Percentiles rank a stretch among this genome's conserved stretches.
Conservation (phyloP, 495 filamentous ascomycete genomes). For the Lophiostoma macrostomum region DNA sequence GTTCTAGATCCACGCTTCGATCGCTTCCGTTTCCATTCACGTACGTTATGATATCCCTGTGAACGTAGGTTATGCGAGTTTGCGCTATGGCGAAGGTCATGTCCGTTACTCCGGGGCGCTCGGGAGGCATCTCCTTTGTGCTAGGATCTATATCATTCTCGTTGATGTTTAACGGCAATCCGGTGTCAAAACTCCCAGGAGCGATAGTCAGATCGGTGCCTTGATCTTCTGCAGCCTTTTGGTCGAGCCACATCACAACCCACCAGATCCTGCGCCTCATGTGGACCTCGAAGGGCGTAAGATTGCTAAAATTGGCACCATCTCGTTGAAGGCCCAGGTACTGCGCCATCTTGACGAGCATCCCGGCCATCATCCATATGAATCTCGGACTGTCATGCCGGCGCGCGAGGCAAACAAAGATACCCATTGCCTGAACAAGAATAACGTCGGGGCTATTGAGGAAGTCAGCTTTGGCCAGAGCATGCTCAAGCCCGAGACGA, state of each 20-base stretch:
- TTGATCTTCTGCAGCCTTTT: slow-evolving; percentile 41
- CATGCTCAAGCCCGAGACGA: slow-evolving; percentile 53
- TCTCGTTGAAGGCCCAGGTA: slow-evolving; percentile 33
- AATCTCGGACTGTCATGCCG: slow-evolving; percentile 51
- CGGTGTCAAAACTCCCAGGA: slow-evolving; percentile 44
- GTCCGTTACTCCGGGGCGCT: slow-evolving; percentile 48
- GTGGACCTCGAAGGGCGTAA: slow-evolving; percentile 27
- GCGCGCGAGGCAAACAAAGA: slow-evolving; percentile 49
- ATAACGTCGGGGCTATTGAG: slow-evolving; percentile 40
- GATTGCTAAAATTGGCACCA: slow-evolving; percentile 16
- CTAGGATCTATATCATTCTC: slow-evolving; percentile 26
- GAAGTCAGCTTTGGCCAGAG: slow-evolving; percentile 55
- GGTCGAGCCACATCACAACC: slow-evolving; percentile 21
- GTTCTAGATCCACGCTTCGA: slow-evolving; percentile 40
- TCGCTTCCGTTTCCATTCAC: slow-evolving; percentile 40
- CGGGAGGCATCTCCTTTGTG: slow-evolving; percentile 33
- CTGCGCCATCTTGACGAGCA: slow-evolving; percentile 27
- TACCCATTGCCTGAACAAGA: slow-evolving; percentile 49
- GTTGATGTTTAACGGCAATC: slow-evolving; percentile 36
- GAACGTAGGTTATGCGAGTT: slow-evolving; percentile 38
- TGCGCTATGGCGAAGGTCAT: slow-evolving; percentile 46
- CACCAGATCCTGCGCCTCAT: slow-evolving; percentile 29
- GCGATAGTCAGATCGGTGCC: slow-evolving; percentile 45
- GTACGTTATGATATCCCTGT: slow-evolving; percentile 47
- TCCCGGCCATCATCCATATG: slow-evolving; percentile 53